Percentiles rank a stretch among this genome's conserved stretches.
Evolutionary conservation across 371 early-diverging fungal genomes (phyloP).

Genomic region (Mortierella sp.): DNA sequence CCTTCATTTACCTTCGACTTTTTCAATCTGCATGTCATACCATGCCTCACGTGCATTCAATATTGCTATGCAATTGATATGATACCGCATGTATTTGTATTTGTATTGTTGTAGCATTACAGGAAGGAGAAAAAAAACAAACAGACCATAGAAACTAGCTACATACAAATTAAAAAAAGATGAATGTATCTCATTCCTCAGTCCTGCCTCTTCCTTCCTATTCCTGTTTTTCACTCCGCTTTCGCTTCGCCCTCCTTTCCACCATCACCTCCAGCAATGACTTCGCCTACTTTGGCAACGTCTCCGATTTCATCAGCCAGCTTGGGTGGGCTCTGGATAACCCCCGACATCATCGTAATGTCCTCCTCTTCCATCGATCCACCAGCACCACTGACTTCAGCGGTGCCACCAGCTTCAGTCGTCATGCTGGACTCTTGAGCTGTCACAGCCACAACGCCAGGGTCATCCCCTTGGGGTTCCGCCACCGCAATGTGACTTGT

Average conservation of each 20-base stretch:
- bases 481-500: not conserved
- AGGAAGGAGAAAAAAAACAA: too few species aligned
- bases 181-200: not conserved
- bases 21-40: too few species aligned
- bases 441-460: not conserved
- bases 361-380: constrained; percentile 11
- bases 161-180: too few species aligned
- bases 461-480: not conserved
- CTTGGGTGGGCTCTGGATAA: constrained; percentile 4
- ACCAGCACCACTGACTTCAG: not conserved
- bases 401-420: not conserved
- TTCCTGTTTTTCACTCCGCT: not conserved
- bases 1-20: too few species aligned
- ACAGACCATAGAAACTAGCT: too few species aligned
- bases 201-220: not conserved
- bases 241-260: not conserved
- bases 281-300: not conserved
- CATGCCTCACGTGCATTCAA: too few species aligned
- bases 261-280: not conserved
- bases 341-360: constrained; percentile 16
- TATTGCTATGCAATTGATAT: too few species aligned
- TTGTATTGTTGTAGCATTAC: too few species aligned
- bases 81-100: too few species aligned
- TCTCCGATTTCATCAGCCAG: not conserved
- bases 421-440: not conserved